These are phyloP conservation scores for Talaromyces borbonicus DNA, from an alignment of 495 filamentous ascomycete species.

Conservation along the genomic window DNA sequence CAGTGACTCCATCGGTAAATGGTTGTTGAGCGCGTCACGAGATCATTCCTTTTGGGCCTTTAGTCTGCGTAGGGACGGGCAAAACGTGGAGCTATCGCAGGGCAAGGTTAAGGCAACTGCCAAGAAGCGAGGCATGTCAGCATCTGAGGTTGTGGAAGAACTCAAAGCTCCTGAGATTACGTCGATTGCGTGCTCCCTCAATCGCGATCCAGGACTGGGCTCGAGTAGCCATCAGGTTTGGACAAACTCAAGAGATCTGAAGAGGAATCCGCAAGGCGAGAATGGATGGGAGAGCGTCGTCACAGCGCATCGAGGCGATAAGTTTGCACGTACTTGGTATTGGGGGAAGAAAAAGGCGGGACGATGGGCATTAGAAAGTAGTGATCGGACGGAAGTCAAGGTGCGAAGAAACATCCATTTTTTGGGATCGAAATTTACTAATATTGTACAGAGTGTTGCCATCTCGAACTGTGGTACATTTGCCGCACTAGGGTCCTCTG, in stretches of 20 bases:
- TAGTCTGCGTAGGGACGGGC: slow-evolving; percentile 88
- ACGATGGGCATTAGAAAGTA: slow-evolving; percentile 83
- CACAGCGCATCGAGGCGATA: slow-evolving; percentile 83
- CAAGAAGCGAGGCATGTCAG: slow-evolving; percentile 65
- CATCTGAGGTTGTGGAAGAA: slow-evolving; percentile 43
- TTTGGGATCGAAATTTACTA: slow-evolving; percentile 5
- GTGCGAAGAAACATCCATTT: slow-evolving; percentile 17
- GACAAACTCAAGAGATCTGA: slow-evolving; percentile 56
- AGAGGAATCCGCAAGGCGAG: slow-evolving; percentile 41
- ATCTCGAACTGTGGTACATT: slow-evolving; percentile 91
- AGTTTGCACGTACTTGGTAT: slow-evolving; percentile 88
- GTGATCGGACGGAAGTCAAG: slow-evolving; percentile 71
- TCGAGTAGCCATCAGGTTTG: slow-evolving; percentile 62
- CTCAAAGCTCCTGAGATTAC: slow-evolving; percentile 85
- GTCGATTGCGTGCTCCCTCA: slow-evolving; percentile 79
- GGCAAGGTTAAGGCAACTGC: slow-evolving; percentile 72
- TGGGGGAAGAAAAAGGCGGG: slow-evolving; percentile 91
- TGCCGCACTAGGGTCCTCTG: slow-evolving; percentile 76
- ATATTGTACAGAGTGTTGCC: slow-evolving; percentile 52
- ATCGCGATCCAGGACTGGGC: slow-evolving; percentile 87
- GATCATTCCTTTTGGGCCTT: slow-evolving; percentile 92
- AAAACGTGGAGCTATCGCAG: slow-evolving; percentile 88
- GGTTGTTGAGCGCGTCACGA: slow-evolving; percentile 80
- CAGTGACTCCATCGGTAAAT: slow-evolving; percentile 81
- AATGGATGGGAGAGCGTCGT: slow-evolving; percentile 96